Conservation (phyloP, 1,139 yeast genomes). For the Blastobotrys illinoisensis region DNA sequence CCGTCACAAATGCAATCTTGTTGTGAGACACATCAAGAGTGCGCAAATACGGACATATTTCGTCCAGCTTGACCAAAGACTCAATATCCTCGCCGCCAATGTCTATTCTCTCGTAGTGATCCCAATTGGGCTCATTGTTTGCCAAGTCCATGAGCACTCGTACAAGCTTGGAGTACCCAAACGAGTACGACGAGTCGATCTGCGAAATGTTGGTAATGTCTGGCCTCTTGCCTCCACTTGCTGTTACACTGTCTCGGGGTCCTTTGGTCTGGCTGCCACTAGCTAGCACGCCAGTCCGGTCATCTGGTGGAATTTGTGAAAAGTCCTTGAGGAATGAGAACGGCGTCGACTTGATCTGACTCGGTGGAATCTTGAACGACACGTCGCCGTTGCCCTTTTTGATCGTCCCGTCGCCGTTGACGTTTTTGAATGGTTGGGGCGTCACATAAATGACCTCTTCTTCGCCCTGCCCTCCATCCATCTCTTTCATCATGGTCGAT, state of each 20-base stretch:
- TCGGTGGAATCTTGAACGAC: constrained; percentile 18
- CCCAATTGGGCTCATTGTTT: constrained; percentile 35
- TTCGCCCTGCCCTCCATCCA: not conserved
- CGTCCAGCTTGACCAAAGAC: constrained; percentile 32
- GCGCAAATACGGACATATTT: constrained; percentile 34
- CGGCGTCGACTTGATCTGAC: constrained; percentile 10
- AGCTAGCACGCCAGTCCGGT: not conserved
- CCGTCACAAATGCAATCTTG: constrained; percentile 32
- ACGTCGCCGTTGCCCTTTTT: constrained; percentile 18
- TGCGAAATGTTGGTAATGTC: constrained; percentile 28
- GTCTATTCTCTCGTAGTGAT: constrained; percentile 29
- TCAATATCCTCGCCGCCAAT: constrained; percentile 28
- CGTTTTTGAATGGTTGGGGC: constrained; percentile 6
- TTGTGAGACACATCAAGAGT: constrained; percentile 32
- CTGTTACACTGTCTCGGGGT: not conserved
- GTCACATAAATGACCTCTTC: constrained; percentile 2
- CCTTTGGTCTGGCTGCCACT: not conserved
- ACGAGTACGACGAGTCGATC: constrained; percentile 30
- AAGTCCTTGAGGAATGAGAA: constrained; percentile 1
- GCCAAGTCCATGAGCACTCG: constrained; percentile 31
- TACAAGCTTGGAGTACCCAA: constrained; percentile 29
- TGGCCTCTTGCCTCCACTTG: not conserved
- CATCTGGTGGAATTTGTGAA: not conserved
- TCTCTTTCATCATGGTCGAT: not conserved
- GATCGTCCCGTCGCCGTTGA: constrained; percentile 2